Evolutionary conservation across 2,329 filamentous ascomycete genomes (phyloP).

Genomic region (Fusarium chlamydosporum): DNA sequence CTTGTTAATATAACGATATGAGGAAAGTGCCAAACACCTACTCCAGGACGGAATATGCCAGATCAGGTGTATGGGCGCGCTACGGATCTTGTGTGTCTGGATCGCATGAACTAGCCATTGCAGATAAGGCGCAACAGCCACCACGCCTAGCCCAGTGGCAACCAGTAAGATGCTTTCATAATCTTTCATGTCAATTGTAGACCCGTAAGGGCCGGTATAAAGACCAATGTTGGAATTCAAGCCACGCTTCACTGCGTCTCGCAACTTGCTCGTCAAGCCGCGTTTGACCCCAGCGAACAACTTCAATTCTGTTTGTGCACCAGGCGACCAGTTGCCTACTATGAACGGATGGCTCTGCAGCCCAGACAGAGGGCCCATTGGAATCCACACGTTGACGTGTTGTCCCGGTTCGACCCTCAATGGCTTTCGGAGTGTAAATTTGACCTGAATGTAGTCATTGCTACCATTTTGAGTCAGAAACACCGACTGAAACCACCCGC

Average conservation of each 20-base stretch:
- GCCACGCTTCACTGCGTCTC: constrained; percentile 3
- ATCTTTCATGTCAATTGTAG: constrained; percentile 11
- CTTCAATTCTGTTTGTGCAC: constrained; percentile 10
- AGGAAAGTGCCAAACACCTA: too few species aligned
- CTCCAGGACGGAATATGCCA: constrained; percentile 24
- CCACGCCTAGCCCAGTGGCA: constrained; percentile 23
- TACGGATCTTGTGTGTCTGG: neutral
- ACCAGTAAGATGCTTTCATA: constrained; percentile 14
- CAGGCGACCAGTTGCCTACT: constrained; percentile 14
- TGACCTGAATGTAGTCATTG: constrained; percentile 7
- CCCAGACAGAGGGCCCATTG: constrained; percentile 8
- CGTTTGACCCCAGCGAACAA: constrained; percentile 6
- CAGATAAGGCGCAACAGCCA: constrained; percentile 24
- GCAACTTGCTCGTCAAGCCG: constrained; percentile 17
- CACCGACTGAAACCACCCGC: constrained; percentile 9
- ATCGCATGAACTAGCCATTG: constrained; percentile 10
- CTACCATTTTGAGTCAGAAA: constrained; percentile 4
- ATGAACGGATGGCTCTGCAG: constrained; percentile 23
- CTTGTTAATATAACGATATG: too few species aligned
- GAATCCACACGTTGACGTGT: constrained; percentile 22
- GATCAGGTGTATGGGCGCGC: constrained; percentile 17
- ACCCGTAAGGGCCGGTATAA: constrained; percentile 18
- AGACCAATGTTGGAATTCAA: constrained; percentile 10
- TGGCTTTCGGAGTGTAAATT: neutral
- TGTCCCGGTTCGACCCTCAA: constrained; percentile 24